Base-by-base conservation (phyloP, 108 stramenopile genomes). In the Nitzschia putrida region DNA sequence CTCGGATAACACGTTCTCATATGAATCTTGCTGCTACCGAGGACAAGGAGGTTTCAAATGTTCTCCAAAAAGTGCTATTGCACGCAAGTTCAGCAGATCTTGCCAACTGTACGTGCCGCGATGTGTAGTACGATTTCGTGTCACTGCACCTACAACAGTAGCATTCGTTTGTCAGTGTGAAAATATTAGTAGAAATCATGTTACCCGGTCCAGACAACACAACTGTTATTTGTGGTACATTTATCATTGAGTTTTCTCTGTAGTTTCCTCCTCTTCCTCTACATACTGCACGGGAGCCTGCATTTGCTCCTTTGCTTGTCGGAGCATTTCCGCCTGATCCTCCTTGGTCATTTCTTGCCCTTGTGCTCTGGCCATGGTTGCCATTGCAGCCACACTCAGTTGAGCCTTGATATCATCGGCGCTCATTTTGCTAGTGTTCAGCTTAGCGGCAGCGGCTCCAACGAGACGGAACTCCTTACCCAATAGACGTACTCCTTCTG, bases 361-460 rank as follows among this genome's bases (percentile, higher is more conserved):
- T 70, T 93, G 92, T 20, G 89, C 89, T 80, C 90, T 88, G 14
- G 92, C 92, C 92, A 93, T 93, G 47, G 92, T 93, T 12, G 87
- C 82, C 88, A 89, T 89, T 10, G 87, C 81, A n/a, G 92, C 92
- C 24, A 90, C 92, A 44, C 79, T 80, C 10, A 89, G 80, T 13
- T 88, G 79, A 0, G 87, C 80, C 64, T 87, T 88, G 44, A 93
- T 89, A 52, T 90, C 88, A n/a, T 81, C 76, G 49, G 84, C 72
- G 41, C 61, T 60, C 54, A 77, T 67, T 23, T 20, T 14, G 40
- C 68, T 55, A 34, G 52, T 57, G 52, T 54, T 53, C 8, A 82
- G 42, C 41, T 58, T 83, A 51, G 22, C 79, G 57, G 40, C 72
- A 51, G 55, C 65, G 24, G 68, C 76, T 21, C 86, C 90, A 29